Conservation (phyloP, 1,284 basidiomycete genomes). For the Quambalaria eucalypti region DNA sequence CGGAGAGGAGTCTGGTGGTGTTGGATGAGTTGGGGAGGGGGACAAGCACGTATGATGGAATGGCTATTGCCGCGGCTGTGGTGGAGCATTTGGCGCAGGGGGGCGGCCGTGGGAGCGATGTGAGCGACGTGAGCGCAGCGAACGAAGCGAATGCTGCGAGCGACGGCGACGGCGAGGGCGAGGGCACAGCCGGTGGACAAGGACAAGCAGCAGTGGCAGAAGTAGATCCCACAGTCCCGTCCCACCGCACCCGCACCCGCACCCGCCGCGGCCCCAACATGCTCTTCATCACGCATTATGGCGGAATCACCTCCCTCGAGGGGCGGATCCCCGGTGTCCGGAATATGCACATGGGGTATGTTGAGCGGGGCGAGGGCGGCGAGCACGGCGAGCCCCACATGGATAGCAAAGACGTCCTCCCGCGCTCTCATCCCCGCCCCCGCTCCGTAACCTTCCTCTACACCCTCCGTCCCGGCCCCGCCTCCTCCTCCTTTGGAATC, state of each 20-base stretch:
- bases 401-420: neutral
- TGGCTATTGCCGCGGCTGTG: conserved; percentile 41
- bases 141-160: too few species aligned
- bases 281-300: conserved; percentile 42
- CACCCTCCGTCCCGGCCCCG: conserved; percentile 24
- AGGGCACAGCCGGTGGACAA: conserved; percentile 15
- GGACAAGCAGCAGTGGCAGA: too few species aligned
- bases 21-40: conserved; percentile 46
- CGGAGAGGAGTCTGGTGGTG: conserved; percentile 57
- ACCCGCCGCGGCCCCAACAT: conserved; percentile 12
- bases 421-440: too few species aligned
- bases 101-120: too few species aligned
- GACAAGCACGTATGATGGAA: conserved; percentile 44
- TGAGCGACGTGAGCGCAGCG: too few species aligned
- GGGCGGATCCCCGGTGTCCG: conserved; percentile 1
- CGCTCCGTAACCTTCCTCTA: conserved; percentile 38
- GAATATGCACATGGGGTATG: conserved; percentile 35
- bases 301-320: conserved; percentile 18
- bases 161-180: too few species aligned
- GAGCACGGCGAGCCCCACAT: neutral
- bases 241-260: too few species aligned
- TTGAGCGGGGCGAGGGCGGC: conserved; percentile 7
- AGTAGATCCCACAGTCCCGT: too few species aligned
- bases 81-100: conserved; percentile 32
- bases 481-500: conserved; percentile 35